A percentile compares a stretch with the other conserved stretches of the same genome.
Conservation (phyloP, 2,329 filamentous ascomycete genomes). For the Phyllosticta citribraziliensis region DNA sequence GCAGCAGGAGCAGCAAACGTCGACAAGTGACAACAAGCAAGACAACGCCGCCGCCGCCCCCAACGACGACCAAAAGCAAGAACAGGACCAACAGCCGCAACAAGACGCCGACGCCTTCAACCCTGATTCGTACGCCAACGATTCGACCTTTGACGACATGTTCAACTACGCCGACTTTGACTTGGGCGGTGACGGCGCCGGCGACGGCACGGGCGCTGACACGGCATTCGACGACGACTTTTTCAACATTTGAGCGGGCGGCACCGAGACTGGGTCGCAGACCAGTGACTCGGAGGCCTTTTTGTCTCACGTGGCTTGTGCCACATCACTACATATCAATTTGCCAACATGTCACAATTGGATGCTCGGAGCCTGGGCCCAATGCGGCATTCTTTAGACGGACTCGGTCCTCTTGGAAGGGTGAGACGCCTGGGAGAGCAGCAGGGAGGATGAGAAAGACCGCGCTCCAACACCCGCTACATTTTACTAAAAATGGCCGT, state of each 20-base stretch:
- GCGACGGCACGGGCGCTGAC: not conserved
- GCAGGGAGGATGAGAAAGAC: too few species aligned
- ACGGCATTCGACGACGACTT: slow-evolving; percentile 10
- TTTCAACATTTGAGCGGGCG: slow-evolving; percentile 16
- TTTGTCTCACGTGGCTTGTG: too few species aligned
- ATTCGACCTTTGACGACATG: slow-evolving; percentile 24
- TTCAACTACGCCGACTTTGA: slow-evolving; percentile 20
- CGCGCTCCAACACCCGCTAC: too few species aligned
- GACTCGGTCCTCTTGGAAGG: too few species aligned
- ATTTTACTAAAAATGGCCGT: too few species aligned
- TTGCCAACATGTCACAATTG: too few species aligned
- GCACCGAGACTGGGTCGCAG: not conserved
- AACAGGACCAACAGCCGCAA: slow-evolving; percentile 1
- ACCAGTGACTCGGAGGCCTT: too few species aligned
- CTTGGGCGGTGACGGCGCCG: slow-evolving; percentile 12
- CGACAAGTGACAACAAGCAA: slow-evolving; percentile 1
- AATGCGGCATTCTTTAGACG: too few species aligned
- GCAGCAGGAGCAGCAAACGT: not conserved
- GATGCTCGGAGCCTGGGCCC: too few species aligned
- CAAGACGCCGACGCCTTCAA: slow-evolving; percentile 10
- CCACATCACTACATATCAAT: too few species aligned
- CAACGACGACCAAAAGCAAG: slow-evolving; percentile 3
- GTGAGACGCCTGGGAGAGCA: too few species aligned
- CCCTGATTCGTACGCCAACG: slow-evolving; percentile 7
- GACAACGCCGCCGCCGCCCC: slow-evolving; percentile 12